Conservation (phyloP, 179 eudicot species). For the Pouteria campechiana region DNA sequence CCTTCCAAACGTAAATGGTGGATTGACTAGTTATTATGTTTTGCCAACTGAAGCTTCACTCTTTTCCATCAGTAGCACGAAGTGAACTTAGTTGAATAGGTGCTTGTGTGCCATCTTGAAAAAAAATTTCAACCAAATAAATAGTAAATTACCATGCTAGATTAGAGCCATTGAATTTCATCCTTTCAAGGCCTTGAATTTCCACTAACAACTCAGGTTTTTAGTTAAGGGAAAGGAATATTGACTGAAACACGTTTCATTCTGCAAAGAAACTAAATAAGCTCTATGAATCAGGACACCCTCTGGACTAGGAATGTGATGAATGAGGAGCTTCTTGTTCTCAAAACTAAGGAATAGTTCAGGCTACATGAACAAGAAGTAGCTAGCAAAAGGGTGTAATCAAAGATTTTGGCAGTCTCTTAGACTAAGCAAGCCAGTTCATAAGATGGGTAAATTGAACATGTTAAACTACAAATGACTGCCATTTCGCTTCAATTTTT, state of each 20-base stretch:
- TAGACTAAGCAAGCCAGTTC: not conserved
- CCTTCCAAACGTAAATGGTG: not conserved
- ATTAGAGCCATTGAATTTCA: too few relatives aligned
- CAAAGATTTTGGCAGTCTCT: not conserved
- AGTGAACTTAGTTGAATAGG: conserved; percentile 91
- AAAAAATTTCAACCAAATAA: too few relatives aligned
- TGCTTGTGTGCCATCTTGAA: conserved; percentile 92
- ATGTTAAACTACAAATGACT: too few relatives aligned
- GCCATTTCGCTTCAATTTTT: too few relatives aligned
- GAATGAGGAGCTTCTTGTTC: conserved; percentile 71
- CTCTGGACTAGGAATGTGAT: conserved; percentile 97
- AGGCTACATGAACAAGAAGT: conserved; percentile 32
- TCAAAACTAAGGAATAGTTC: conserved; percentile 86
- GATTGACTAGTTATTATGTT: not conserved
- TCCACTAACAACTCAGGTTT: too few relatives aligned
- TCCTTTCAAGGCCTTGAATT: too few relatives aligned
- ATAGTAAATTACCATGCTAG: too few relatives aligned
- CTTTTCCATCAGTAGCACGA: conserved; percentile 96
- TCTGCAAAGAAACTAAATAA: not conserved
- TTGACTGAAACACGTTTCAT: too few relatives aligned
- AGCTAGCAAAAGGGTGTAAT: not conserved
- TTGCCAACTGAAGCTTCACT: conserved; percentile 20
- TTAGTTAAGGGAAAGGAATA: not conserved
- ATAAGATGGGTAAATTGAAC: too few relatives aligned
- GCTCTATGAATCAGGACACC: conserved; percentile 35